phyloP scores from a whole-genome alignment of 129 eudicot species.

The Flaveria brownii region DNA sequence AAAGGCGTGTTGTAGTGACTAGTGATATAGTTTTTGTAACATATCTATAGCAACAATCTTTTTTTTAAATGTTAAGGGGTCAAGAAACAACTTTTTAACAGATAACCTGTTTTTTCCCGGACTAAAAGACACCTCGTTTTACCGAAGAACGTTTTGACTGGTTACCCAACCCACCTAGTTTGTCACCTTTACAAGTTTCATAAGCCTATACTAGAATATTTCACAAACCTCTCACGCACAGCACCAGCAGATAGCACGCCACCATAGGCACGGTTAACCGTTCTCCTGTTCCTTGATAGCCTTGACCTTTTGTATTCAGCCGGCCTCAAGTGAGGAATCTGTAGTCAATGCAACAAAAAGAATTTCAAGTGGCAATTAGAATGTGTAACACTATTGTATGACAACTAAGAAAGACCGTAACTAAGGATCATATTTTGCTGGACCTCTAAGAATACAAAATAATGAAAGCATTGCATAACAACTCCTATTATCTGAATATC shows the following conservation, averaged over 20 bases:
- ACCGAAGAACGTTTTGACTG: not conserved
- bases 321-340: slow-evolving; percentile 84
- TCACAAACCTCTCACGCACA: slow-evolving; percentile 63
- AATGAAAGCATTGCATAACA: too few relatives aligned
- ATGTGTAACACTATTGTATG: not conserved
- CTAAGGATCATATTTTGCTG: not conserved
- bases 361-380: not conserved
- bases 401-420: not conserved
- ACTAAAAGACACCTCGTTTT: not conserved
- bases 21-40: not conserved
- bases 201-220: not conserved
- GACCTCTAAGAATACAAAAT: not conserved
- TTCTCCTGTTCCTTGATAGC: slow-evolving; percentile 64
- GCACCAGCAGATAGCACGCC: slow-evolving; percentile 73
- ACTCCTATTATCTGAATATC: too few relatives aligned
- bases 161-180: not conserved
- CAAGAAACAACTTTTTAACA: too few relatives aligned
- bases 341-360: slow-evolving; percentile 16
- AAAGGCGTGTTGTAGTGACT: not conserved
- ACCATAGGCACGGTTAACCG: slow-evolving; percentile 76
- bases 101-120: not conserved
- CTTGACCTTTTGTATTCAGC: slow-evolving; percentile 63
- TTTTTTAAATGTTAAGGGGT: too few relatives aligned
- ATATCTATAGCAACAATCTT: not conserved
- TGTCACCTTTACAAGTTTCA: not conserved